Conservation (phyloP, 305 asterid species). For the Petunia hybrid region DNA sequence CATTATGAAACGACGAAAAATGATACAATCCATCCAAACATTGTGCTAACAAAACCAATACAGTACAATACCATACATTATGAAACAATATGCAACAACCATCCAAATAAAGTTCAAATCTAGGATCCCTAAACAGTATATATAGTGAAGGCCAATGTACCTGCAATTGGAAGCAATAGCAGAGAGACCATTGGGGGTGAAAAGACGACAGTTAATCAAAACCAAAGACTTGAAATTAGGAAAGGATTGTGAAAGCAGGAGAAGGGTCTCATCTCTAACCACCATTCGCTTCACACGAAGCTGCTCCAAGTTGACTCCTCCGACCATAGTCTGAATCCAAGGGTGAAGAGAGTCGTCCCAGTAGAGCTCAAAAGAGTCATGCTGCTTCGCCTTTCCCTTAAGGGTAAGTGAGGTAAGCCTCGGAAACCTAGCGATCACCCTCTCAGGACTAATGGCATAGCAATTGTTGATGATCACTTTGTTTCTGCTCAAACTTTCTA, state of each 20-base stretch:
- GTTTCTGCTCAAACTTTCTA: conserved; percentile 21
- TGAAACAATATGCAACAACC: no score
- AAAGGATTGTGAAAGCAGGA: conserved; percentile 50
- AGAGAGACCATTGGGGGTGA: conserved; percentile 47
- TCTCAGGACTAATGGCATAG: background rate
- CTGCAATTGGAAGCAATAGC: conserved; percentile 45
- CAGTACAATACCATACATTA: no score
- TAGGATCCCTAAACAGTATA: no score
- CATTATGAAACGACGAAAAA: no score
- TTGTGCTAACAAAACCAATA: no score
- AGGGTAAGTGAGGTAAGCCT: conserved; percentile 9
- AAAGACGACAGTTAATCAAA: conserved; percentile 51
- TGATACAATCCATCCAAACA: no score
- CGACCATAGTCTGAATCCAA: conserved; percentile 49
- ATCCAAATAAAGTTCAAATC: no score
- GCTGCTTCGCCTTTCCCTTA: conserved; percentile 18
- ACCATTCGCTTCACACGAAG: conserved; percentile 56
- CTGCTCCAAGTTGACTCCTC: conserved; percentile 52
- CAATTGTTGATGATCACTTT: conserved; percentile 27
- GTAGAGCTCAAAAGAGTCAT: conserved; percentile 28
- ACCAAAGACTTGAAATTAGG: conserved; percentile 50
- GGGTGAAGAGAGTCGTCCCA: conserved; percentile 52
- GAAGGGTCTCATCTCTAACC: conserved; percentile 48
- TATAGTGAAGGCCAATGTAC: conserved; percentile 20
- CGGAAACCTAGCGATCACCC: background rate